Base-by-base conservation (phyloP, 1,284 basidiomycete genomes). In the Volvariella volvacea region DNA sequence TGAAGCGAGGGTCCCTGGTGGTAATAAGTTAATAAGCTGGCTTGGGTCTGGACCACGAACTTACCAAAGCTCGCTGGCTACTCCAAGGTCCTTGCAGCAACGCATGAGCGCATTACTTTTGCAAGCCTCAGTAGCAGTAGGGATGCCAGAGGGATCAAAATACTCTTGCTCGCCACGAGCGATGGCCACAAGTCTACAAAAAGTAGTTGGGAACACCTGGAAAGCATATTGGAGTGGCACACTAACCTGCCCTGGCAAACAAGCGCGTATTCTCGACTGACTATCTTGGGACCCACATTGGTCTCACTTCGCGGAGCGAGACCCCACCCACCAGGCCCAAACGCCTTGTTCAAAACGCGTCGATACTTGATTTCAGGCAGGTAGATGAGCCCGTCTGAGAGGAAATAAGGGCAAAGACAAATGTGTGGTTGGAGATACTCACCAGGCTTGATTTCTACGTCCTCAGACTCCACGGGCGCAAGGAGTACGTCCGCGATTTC, bases 341-440 rank as follows among this genome's bases (percentile, higher is more conserved):
- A 98, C 0, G 95, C 92, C 51, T 75, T 81, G 72, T 98, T 98
- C 38, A 98, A 67, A 31, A 93, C 86, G 12, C 95, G 80, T n/a
- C 95, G 79, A 61, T 98, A 99, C 64, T 98, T 96, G 62, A 98
- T 99, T 63, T 98, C 95, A 19, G 95, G 95, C 8, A 99, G 80
- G 66, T 97, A 99, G 22, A 98, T 70, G 25, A 99, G 73, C 2
- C 95, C 95, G 55, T 98, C 95, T 92, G 36, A 20, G 30, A 38
- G 38, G 6, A 6, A 8, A 17, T 38, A 20, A 31, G 37, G 38
- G 6, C 25, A 8, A 17, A 44, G 12, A 45, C 21, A 31, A 40
- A 12, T 44, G 8, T 38, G 44, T 8, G 25, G 25, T 6, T 28
- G 25, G 12, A 28, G 25, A 42, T 8, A 63, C 78, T 44, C 42